These are phyloP conservation scores for Lecanosticta acicola DNA, from an alignment of 2,329 filamentous ascomycete species.

Conservation along the genomic window DNA sequence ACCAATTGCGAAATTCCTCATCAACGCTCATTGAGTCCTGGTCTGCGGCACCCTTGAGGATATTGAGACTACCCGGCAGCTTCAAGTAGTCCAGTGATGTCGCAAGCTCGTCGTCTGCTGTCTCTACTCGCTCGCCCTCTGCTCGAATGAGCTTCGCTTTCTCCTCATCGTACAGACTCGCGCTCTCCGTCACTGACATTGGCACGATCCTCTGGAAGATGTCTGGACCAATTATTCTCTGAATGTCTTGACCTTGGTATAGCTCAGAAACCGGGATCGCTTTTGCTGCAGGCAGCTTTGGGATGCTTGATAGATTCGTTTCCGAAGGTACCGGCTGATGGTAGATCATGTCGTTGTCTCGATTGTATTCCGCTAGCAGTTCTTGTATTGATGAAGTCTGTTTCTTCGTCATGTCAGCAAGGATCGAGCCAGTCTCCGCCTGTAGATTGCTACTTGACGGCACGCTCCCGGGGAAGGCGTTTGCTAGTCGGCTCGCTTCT, in stretches of 20 bases:
- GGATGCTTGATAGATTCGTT: slow-evolving; percentile 70
- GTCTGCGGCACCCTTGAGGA: slow-evolving; percentile 87
- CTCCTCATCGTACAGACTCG: slow-evolving; percentile 95
- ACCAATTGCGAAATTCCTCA: slow-evolving; percentile 90
- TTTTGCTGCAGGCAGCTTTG: slow-evolving; percentile 91
- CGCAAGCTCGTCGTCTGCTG: slow-evolving; percentile 91
- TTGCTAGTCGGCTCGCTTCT: slow-evolving; percentile 71
- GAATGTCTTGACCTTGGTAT: slow-evolving; percentile 95
- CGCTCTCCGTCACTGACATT: slow-evolving; percentile 90
- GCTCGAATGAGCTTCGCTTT: slow-evolving; percentile 93
- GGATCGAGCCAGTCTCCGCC: slow-evolving; percentile 66
- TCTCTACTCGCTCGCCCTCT: slow-evolving; percentile 88
- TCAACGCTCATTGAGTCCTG: slow-evolving; percentile 78
- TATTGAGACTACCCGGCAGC: slow-evolving; percentile 70
- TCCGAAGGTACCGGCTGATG: slow-evolving; percentile 87
- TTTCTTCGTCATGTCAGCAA: slow-evolving; percentile 78
- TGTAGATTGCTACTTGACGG: slow-evolving; percentile 77
- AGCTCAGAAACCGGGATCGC: slow-evolving; percentile 94
- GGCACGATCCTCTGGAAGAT: slow-evolving; percentile 96
- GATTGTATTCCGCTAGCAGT: slow-evolving; percentile 67
- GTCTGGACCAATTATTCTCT: slow-evolving; percentile 92
- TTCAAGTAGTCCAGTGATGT: slow-evolving; percentile 91
- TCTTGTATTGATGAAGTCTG: slow-evolving; percentile 77
- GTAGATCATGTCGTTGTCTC: slow-evolving; percentile 98
- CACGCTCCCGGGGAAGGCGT: slow-evolving; percentile 71